Base-by-base conservation (phyloP, 495 filamentous ascomycete genomes). In the Tuber indicum region DNA sequence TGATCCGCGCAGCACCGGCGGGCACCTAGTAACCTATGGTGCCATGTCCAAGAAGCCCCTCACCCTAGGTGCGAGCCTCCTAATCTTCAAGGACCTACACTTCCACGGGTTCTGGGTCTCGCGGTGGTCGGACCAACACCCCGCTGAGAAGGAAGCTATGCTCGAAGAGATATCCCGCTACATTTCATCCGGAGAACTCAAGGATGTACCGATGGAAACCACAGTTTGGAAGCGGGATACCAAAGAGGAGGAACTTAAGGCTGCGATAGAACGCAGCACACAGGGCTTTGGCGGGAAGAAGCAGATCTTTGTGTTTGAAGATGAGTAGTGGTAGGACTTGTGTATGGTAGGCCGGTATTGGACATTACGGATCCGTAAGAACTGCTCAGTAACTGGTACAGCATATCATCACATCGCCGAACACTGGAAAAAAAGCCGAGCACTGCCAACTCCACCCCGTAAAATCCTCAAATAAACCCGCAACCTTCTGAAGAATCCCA, bases 21-120 rank as follows among this genome's bases (percentile, higher is more conserved):
- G 89, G 3, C 89, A 91, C 71, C 87, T 98, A 85, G 93, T 98
- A 45, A 97, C 95, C 43, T 99, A 99, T 82, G 96, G 96, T 44
- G 96, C 92, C 32, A 99, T 99, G 96, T 89, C 91, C 58, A 91
- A 92, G 80, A 90, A 95, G 86, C 93, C 94, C 0, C 87, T 97
- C 23, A 87, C 87, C 41, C 85, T 98, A 77, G 92, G 93, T 0
- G 91, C 93, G 6, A 90, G 91, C 0, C 85, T 94, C 81, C 85
- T 97, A 76, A 98, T 99, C 75, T 99, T 99, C 85, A 94, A 94
- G 84, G 89, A 97, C 79, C 84, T 98, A 42, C 85, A 88, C 70
- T 95, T 97, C 77, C 89, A 92, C 79, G 96, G 96, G 2, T 98
- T 98, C 84, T 99, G 96, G 96, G 90, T 98, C 41, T 94, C 91